A percentile compares a stretch with the other conserved stretches of the same genome.
Evolutionary conservation across 306 rosid species (phyloP).

Genomic region (Cicer chorassanicum): DNA sequence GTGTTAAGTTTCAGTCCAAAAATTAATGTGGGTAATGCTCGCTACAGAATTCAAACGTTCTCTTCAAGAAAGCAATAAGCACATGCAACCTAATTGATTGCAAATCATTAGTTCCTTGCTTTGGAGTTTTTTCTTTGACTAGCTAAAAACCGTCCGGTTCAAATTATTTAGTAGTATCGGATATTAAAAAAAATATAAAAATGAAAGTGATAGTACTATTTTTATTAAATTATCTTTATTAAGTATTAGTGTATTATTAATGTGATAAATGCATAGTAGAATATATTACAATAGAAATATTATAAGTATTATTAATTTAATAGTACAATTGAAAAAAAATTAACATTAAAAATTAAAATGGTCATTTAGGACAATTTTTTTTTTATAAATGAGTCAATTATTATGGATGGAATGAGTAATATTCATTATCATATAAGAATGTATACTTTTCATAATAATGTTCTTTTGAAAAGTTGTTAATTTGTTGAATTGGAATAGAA

Average conservation of each 20-base stretch:
- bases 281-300: no score
- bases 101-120: conserved; percentile 49
- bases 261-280: no score
- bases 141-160: background rate
- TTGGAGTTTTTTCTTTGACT: conserved; percentile 53
- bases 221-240: no score
- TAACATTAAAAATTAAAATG: no score
- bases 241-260: no score
- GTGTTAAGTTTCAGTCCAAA: conserved; percentile 36
- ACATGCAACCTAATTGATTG: conserved; percentile 52
- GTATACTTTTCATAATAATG: conserved; percentile 28
- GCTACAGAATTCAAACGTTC: conserved; percentile 38
- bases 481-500: conserved; percentile 39
- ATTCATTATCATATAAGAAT: background rate
- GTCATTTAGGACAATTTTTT: no score
- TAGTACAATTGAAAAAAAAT: no score
- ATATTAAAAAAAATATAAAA: background rate
- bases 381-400: no score
- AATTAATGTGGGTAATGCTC: conserved; percentile 42
- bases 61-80: conserved; percentile 46
- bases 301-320: no score
- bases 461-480: conserved; percentile 36
- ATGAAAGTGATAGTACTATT: no score
- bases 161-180: background rate
- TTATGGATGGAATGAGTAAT: no score